Evolutionary conservation across 2,329 filamentous ascomycete species (phyloP), one percentile per base, ranked within the genome.

Genomic region (Hirsutella thompsonii): DNA sequence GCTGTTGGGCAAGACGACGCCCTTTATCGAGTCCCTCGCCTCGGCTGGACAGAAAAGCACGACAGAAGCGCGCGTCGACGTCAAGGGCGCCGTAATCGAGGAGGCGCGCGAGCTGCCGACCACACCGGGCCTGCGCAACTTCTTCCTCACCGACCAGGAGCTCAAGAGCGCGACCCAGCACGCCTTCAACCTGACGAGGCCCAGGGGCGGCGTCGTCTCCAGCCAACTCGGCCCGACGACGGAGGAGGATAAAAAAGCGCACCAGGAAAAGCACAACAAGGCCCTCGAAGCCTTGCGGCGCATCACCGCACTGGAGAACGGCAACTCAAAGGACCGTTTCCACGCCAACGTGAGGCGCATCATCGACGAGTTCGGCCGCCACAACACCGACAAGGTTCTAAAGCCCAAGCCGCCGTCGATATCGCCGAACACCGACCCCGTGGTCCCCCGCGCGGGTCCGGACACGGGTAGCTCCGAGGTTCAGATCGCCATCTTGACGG

Each of bases 401-500:
- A 70, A 72, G 20, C 77, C 78, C 1, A 83, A 79, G 57, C 67
- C 74, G 3, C 59, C 67, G 34, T 67, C 66, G 30, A 64, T 68
- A 32, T 46, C 57, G 44, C 55, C 66, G 51, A 55, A 63, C 40
- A 55, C 52, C 14, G 56, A 59, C 51, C 60, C 61, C 44, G 62
- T 52, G 64, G 65, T 60, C 43, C 49, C 51, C 20, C 81, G 93
- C 26, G 78, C 80, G n/a, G 92, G 92, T 0, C 83, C 83, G 5
- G 92, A 98, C 58, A 98, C 90, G 1, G 92, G 92, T 29, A 94
- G 86, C 52, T 86, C 86, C 6, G 92, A 98, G 64, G 93, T 98
- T n/a, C 92, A 98, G 68, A 87, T 93, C 49, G 89, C 88, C 36
- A 93, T 98, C 52, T 63, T 98, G 58, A 98, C 92, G 3, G 76